Evolutionary conservation across 768 basidiomycete genomes (phyloP).

Genomic region (Neoboletus brunneissimus): DNA sequence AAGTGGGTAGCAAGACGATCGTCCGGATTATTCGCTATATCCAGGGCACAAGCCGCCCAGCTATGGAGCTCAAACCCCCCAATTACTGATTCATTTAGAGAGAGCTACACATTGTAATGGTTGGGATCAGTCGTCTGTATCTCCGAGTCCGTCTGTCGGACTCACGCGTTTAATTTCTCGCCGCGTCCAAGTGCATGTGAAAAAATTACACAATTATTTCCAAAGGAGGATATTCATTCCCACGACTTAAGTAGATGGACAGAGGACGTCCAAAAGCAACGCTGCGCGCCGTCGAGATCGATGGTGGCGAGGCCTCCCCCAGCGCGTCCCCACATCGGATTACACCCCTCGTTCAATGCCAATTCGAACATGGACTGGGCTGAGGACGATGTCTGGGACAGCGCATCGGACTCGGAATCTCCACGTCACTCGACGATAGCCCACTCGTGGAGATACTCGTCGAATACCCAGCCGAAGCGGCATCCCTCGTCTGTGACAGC

Average conservation of each 20-base stretch:
- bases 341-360: constrained; percentile 48
- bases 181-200: neutral
- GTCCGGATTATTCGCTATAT: constrained; percentile 25
- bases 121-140: constrained; percentile 15
- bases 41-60: constrained; percentile 22
- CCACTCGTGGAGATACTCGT: constrained; percentile 42
- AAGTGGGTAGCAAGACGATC: constrained; percentile 27
- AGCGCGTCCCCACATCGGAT: constrained; percentile 67
- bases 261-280: neutral
- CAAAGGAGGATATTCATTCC: neutral
- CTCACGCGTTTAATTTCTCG: no score
- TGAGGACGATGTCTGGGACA: constrained; percentile 90
- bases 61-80: constrained; percentile 20
- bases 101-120: constrained; percentile 24
- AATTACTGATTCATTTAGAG: constrained; percentile 28
- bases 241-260: constrained; percentile 2
- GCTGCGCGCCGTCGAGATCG: constrained; percentile 24
- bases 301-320: constrained; percentile 66
- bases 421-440: constrained; percentile 52
- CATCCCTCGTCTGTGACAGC: constrained; percentile 37
- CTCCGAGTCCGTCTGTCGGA: no score
- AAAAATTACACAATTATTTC: neutral
- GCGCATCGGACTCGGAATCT: constrained; percentile 74
- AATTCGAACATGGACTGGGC: constrained; percentile 61
- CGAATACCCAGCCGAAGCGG: constrained; percentile 22